phyloP scores from a whole-genome alignment of 2,329 filamentous ascomycete species.

The Raffaelea ambrosiae region DNA sequence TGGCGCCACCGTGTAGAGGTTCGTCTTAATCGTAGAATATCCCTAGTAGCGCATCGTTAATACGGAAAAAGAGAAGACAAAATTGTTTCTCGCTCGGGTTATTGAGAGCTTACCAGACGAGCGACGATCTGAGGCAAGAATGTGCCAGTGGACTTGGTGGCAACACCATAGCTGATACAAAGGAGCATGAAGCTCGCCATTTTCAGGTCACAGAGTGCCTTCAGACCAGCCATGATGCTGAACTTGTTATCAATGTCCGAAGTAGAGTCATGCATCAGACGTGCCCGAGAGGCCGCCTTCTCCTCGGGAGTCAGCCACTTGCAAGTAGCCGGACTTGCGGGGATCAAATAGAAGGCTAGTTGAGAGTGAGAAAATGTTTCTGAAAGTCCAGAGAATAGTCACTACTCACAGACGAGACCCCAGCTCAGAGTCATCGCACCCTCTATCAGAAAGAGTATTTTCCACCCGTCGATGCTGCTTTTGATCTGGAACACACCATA shows the following conservation, averaged over 20 bases:
- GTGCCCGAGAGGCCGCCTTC: neutral
- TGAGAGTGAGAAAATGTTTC: too few species aligned
- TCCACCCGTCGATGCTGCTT: neutral
- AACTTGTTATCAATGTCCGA: neutral
- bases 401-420: neutral
- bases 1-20: neutral
- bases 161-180: neutral
- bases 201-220: neutral
- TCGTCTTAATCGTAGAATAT: neutral
- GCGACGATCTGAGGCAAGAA: neutral
- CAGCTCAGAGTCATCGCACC: neutral
- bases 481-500: neutral
- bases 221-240: neutral
- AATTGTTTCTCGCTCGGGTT: too few species aligned
- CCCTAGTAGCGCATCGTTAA: neutral
- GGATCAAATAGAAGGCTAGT: neutral
- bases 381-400: too few species aligned
- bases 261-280: neutral
- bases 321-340: neutral
- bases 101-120: neutral
- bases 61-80: neutral
- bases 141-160: neutral
- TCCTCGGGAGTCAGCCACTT: neutral
- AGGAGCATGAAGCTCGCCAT: neutral
- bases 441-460: neutral